phyloP scores from a whole-genome alignment of 768 basidiomycete species.

The Rhodocollybia butyracea region DNA sequence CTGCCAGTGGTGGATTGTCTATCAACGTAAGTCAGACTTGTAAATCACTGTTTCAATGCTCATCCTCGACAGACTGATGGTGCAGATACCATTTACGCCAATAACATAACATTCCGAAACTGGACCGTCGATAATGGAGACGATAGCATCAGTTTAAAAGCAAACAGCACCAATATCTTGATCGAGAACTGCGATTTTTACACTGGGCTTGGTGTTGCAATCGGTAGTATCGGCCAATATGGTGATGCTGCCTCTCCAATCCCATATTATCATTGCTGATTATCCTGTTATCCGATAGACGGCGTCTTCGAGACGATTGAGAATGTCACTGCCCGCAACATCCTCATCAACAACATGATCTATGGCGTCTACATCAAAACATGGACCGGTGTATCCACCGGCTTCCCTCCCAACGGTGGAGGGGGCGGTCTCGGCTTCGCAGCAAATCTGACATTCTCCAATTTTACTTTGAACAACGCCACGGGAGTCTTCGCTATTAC shows the following conservation, averaged over 20 bases:
- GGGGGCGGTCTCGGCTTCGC: slow-evolving; percentile 30
- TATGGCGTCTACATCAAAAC: slow-evolving; percentile 32
- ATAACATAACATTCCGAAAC: slow-evolving; percentile 34
- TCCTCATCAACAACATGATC: slow-evolving; percentile 19
- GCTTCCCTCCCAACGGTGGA: slow-evolving; percentile 33
- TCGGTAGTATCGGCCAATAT: slow-evolving; percentile 19
- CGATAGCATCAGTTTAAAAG: slow-evolving; percentile 36
- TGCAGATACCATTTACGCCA: slow-evolving; percentile 32
- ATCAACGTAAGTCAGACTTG: too few species aligned
- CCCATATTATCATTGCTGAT: background rate
- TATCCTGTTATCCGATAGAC: slow-evolving; percentile 28
- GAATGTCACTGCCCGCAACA: slow-evolving; percentile 25
- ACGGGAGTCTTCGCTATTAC: slow-evolving; percentile 20
- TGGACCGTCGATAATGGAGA: slow-evolving; percentile 37
- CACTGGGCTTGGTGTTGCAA: slow-evolving; percentile 36
- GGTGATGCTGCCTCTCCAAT: background rate
- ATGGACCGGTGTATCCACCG: slow-evolving; percentile 23
- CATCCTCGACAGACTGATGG: slow-evolving; percentile 36
- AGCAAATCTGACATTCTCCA: slow-evolving; percentile 13
- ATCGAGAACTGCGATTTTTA: slow-evolving; percentile 35
- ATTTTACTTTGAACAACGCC: slow-evolving; percentile 19
- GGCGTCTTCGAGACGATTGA: slow-evolving; percentile 31
- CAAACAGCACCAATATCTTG: slow-evolving; percentile 38
- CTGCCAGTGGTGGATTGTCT: too few species aligned
- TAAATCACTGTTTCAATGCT: slow-evolving; percentile 12